A percentile compares a stretch with the other conserved stretches of the same genome.
These are phyloP conservation scores for Taphrina deformans DNA, from an alignment of 1,139 yeast genomes.

Conservation along the genomic window DNA sequence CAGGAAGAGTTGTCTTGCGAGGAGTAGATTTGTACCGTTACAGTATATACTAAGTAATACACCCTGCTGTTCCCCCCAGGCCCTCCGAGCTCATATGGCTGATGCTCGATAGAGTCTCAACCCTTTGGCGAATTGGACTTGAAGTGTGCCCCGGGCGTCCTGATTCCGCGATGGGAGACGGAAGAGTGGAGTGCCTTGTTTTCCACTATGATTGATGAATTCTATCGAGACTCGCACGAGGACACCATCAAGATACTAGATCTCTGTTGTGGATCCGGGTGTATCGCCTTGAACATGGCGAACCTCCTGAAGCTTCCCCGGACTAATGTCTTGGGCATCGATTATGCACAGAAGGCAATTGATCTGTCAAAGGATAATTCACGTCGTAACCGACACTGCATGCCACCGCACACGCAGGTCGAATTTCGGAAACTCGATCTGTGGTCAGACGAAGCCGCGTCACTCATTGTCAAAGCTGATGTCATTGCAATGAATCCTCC, in stretches of 20 bases:
- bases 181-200: slow-evolving; percentile 77
- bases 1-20: slow-evolving; percentile 44
- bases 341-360: slow-evolving; percentile 59
- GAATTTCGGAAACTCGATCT: slow-evolving; percentile 39
- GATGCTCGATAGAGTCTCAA: slow-evolving; percentile 65
- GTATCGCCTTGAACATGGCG: slow-evolving; percentile 62
- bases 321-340: slow-evolving; percentile 52
- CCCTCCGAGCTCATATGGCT: not conserved
- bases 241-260: slow-evolving; percentile 54
- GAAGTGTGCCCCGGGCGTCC: slow-evolving; percentile 60
- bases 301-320: slow-evolving; percentile 64
- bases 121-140: slow-evolving; percentile 77
- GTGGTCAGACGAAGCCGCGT: slow-evolving; percentile 9
- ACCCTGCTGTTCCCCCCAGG: too few relatives aligned
- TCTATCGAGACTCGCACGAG: slow-evolving; percentile 27
- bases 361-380: slow-evolving; percentile 54
- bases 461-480: slow-evolving; percentile 46
- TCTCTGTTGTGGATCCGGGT: slow-evolving; percentile 89
- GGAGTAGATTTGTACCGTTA: slow-evolving; percentile 39
- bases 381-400: slow-evolving; percentile 33
- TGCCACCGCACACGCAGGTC: slow-evolving; percentile 36
- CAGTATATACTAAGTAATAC: slow-evolving; percentile 31
- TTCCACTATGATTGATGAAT: slow-evolving; percentile 42
- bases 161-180: slow-evolving; percentile 94
- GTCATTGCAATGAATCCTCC: slow-evolving; percentile 85